Conservation (phyloP, 2,329 filamentous ascomycete genomes). For the Parascedosporium putredinis region DNA sequence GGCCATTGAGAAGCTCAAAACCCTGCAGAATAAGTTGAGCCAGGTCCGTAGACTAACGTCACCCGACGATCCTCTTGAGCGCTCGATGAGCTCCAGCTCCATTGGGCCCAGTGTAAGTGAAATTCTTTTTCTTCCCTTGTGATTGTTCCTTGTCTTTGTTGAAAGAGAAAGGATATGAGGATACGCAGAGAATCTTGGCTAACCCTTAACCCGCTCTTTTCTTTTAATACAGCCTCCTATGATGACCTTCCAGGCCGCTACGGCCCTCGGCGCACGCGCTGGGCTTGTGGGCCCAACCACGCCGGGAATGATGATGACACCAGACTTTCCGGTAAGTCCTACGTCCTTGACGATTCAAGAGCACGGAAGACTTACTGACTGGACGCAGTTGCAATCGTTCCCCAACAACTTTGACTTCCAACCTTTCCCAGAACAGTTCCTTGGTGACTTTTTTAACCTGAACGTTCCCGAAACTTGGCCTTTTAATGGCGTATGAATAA, state of each 20-base stretch:
- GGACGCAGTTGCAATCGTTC: neutral
- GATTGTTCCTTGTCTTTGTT: too few relatives aligned
- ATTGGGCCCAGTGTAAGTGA: constrained; percentile 15
- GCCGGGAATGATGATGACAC: constrained; percentile 6
- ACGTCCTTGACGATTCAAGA: neutral
- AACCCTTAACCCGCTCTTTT: too few relatives aligned
- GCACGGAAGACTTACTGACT: neutral
- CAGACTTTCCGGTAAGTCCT: constrained; percentile 3
- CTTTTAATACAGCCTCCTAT: constrained; percentile 20
- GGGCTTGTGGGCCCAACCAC: neutral
- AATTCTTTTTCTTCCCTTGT: constrained; percentile 30
- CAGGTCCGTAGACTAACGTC: constrained; percentile 33
- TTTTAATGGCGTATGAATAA: neutral
- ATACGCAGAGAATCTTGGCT: too few relatives aligned
- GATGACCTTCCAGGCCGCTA: constrained; percentile 32
- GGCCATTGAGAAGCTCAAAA: constrained; percentile 48
- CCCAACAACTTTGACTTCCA: constrained; percentile 4
- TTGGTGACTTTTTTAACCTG: constrained; percentile 8
- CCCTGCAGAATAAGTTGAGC: constrained; percentile 46
- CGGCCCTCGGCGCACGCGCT: constrained; percentile 21
- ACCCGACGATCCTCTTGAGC: constrained; percentile 18
- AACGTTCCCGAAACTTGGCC: constrained; percentile 7
- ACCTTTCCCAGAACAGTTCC: constrained; percentile 6
- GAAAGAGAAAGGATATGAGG: too few relatives aligned
- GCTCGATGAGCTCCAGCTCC: constrained; percentile 14